These are phyloP conservation scores for Sclerotinia nivalis DNA, from an alignment of 2,329 filamentous ascomycete genomes.

Conservation along the genomic window DNA sequence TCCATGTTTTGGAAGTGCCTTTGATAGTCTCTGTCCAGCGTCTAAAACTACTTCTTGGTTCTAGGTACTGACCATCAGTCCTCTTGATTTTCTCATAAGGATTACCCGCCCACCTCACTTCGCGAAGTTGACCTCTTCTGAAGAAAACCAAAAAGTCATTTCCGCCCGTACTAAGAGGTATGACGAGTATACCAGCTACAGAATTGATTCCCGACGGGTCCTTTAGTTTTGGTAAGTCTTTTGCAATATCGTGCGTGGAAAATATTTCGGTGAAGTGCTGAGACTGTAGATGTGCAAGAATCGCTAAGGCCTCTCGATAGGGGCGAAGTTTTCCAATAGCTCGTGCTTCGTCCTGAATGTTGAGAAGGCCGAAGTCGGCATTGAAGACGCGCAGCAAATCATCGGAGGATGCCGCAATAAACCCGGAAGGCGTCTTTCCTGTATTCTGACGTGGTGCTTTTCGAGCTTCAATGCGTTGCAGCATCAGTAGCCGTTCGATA, in stretches of 20 bases:
- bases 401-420: constrained; percentile 29
- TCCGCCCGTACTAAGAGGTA: constrained; percentile 74
- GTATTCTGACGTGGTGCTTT: constrained; percentile 22
- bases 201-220: constrained; percentile 77
- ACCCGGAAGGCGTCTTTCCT: constrained; percentile 28
- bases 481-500: constrained; percentile 29
- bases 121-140: constrained; percentile 71
- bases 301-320: constrained; percentile 77
- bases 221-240: constrained; percentile 77
- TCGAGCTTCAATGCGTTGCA: constrained; percentile 26
- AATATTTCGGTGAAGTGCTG: constrained; percentile 72
- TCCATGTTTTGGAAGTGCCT: constrained; percentile 84
- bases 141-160: constrained; percentile 90
- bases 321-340: constrained; percentile 75
- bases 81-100: constrained; percentile 78
- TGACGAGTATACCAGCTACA: constrained; percentile 79
- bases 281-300: constrained; percentile 82
- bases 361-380: constrained; percentile 65
- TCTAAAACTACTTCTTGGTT: constrained; percentile 78
- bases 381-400: constrained; percentile 31
- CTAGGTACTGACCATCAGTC: constrained; percentile 67
- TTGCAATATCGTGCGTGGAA: constrained; percentile 71
- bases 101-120: constrained; percentile 80
- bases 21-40: constrained; percentile 75
- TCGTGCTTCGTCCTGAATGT: constrained; percentile 86